These are phyloP conservation scores for Parmelia sp. DNA, from an alignment of 495 filamentous ascomycete genomes.

Conservation along the genomic window DNA sequence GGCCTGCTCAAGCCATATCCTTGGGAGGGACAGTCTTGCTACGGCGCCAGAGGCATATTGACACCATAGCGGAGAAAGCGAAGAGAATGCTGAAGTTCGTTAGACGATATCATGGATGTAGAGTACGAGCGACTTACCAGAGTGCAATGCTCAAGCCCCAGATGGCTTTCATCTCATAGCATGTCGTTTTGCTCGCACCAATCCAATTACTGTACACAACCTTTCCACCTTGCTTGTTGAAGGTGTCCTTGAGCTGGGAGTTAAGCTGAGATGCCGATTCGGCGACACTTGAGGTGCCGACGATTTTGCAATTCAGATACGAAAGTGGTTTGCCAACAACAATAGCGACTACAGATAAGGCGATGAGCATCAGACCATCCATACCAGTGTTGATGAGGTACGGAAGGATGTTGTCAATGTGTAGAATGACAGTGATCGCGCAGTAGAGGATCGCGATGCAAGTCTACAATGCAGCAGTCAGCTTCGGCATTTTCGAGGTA, in stretches of 20 bases:
- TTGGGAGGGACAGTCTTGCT: conserved; percentile 39
- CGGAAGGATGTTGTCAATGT: conserved; percentile 66
- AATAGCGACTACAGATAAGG: conserved; percentile 62
- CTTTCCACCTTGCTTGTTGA: conserved; percentile 37
- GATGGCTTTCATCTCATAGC: conserved; percentile 78
- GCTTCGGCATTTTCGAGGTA: neutral
- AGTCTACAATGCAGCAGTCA: conserved; percentile 42
- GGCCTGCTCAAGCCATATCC: conserved; percentile 27
- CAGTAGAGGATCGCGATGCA: conserved; percentile 72
- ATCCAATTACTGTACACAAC: conserved; percentile 57
- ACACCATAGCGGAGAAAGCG: conserved; percentile 53
- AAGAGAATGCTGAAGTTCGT: conserved; percentile 55
- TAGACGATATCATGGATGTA: neutral
- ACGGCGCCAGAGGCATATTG: conserved; percentile 54
- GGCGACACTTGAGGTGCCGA: conserved; percentile 37
- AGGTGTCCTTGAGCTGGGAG: conserved; percentile 36
- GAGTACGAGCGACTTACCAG: conserved; percentile 45
- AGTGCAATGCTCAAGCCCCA: conserved; percentile 85
- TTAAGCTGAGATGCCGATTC: conserved; percentile 43
- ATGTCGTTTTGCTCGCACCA: conserved; percentile 60
- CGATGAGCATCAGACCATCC: conserved; percentile 63
- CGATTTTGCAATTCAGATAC: conserved; percentile 62
- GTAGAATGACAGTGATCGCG: conserved; percentile 68
- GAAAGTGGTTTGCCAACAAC: conserved; percentile 76
- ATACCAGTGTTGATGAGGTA: conserved; percentile 58